These are phyloP conservation scores for Chrysanthemum lavandulifolium DNA, from an alignment of 129 eudicot genomes.

Conservation along the genomic window DNA sequence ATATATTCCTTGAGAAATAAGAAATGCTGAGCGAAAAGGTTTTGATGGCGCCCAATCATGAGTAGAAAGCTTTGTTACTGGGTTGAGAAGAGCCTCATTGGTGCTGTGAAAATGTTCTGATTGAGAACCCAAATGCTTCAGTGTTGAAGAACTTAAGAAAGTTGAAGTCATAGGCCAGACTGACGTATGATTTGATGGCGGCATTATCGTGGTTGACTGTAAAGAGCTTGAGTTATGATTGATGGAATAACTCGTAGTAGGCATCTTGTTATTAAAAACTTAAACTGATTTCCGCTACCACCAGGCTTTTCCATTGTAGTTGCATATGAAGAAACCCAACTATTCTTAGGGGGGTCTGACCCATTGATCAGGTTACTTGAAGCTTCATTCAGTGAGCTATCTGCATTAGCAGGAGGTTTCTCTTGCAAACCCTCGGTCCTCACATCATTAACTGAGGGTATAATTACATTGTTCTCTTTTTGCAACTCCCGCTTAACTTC, in stretches of 20 bases:
- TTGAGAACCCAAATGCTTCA: slow-evolving; percentile 38
- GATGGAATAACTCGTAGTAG: slow-evolving; percentile 17
- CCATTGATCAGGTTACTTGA: slow-evolving; percentile 13
- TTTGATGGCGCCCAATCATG: slow-evolving; percentile 77
- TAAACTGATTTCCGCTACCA: slow-evolving; percentile 32
- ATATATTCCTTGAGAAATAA: slow-evolving; percentile 43
- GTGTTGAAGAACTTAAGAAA: slow-evolving; percentile 35
- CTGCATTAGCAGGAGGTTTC: slow-evolving; percentile 12
- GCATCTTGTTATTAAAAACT: slow-evolving; percentile 20
- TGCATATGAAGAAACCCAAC: slow-evolving; percentile 32
- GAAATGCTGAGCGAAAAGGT: slow-evolving; percentile 64
- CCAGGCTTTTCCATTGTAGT: slow-evolving; percentile 31
- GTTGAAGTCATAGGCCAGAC: slow-evolving; percentile 37
- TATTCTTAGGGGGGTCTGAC: slow-evolving; percentile 25
- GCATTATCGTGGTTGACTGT: slow-evolving; percentile 15
- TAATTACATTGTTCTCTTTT: slow-evolving; percentile 19
- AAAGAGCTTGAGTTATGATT: slow-evolving; percentile 22
- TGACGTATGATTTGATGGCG: slow-evolving; percentile 19
- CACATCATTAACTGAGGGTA: neutral
- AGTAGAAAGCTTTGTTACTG: slow-evolving; percentile 28
- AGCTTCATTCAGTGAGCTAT: slow-evolving; percentile 7
- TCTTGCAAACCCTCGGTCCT: slow-evolving; percentile 2
- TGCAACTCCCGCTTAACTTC: slow-evolving; percentile 27
- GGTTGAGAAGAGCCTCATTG: slow-evolving; percentile 3
- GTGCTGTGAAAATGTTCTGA: slow-evolving; percentile 28